These are phyloP conservation scores for Hibiscus syriacus DNA, from an alignment of 345 rosid genomes.

Conservation along the genomic window DNA sequence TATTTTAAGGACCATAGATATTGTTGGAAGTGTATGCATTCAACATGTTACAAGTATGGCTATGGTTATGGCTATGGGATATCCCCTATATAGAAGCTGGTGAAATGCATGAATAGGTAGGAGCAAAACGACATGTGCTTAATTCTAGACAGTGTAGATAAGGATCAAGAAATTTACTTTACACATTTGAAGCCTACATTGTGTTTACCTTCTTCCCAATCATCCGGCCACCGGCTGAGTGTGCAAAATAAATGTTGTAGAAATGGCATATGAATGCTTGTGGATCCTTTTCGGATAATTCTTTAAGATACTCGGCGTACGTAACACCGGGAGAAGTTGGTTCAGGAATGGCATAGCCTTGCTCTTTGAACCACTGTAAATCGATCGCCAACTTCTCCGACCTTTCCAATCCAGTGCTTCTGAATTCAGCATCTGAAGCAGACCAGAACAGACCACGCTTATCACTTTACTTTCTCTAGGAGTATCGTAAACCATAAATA, in stretches of 20 bases:
- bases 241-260: conserved; percentile 95
- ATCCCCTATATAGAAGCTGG: neutral
- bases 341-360: conserved; percentile 75
- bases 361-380: conserved; percentile 86
- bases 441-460: neutral
- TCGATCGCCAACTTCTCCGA: conserved; percentile 58
- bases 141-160: neutral
- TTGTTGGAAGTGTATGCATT: neutral
- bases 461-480: no score
- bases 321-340: conserved; percentile 69
- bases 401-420: conserved; percentile 81
- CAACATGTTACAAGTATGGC: neutral
- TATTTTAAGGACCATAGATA: neutral
- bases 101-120: neutral
- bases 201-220: conserved; percentile 86
- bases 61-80: neutral
- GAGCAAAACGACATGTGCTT: neutral
- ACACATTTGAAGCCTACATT: no score
- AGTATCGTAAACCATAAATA: neutral
- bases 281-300: conserved; percentile 78
- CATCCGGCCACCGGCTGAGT: conserved; percentile 96
- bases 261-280: conserved; percentile 95
- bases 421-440: conserved; percentile 69
- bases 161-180: neutral
- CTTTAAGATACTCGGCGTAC: conserved; percentile 56